Conservation (phyloP, 805 yeast species). For the Candida maesae region DNA sequence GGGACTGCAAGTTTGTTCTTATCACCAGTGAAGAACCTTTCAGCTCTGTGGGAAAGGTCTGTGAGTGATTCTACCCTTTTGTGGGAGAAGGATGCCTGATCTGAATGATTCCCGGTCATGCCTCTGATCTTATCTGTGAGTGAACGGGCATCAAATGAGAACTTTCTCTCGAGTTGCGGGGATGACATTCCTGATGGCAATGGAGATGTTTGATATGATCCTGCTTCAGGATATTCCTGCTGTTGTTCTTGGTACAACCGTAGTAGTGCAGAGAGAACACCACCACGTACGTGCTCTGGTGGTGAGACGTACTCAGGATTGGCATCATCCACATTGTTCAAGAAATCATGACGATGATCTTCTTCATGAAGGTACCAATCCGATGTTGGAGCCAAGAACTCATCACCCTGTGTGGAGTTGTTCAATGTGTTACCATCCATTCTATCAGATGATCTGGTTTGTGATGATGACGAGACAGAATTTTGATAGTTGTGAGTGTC, state of each 20-base stretch:
- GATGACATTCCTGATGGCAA: slow-evolving; percentile 11
- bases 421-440: slow-evolving; percentile 3
- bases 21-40: not conserved
- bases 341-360: slow-evolving; percentile 6
- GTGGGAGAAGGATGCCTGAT: slow-evolving; percentile 6
- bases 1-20: not conserved
- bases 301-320: slow-evolving; percentile 48
- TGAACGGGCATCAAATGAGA: not conserved
- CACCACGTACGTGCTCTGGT: slow-evolving; percentile 70
- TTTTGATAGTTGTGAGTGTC: slow-evolving; percentile 25
- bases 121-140: slow-evolving; percentile 1
- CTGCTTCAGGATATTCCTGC: slow-evolving; percentile 16
- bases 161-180: slow-evolving; percentile 4
- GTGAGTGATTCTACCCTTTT: slow-evolving; percentile 13
- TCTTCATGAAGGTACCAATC: slow-evolving; percentile 34
- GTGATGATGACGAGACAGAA: not conserved
- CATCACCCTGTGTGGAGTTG: slow-evolving; percentile 5
- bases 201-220: slow-evolving; percentile 3
- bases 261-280: slow-evolving; percentile 76
- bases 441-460: not conserved
- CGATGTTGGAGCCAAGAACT: slow-evolving; percentile 36
- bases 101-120: not conserved
- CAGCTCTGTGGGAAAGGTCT: slow-evolving; percentile 3
- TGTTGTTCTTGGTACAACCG: slow-evolving; percentile 55
- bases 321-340: slow-evolving; percentile 30